phyloP scores from a whole-genome alignment of 176 grass and related monocot genomes.

The Triticum urartu region DNA sequence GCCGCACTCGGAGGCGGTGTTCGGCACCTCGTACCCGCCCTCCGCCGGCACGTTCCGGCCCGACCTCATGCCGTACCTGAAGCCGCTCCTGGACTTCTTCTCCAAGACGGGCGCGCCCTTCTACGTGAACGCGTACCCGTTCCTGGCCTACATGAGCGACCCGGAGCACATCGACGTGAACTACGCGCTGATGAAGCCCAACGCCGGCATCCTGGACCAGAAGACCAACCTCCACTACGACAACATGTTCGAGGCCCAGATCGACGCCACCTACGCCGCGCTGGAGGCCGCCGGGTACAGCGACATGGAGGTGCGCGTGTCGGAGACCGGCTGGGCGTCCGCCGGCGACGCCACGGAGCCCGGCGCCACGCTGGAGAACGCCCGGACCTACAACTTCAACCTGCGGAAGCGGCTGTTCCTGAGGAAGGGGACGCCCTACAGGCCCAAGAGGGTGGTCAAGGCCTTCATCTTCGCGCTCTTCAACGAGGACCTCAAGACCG shows the following conservation, averaged over 20 bases:
- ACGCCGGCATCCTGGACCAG: conserved; percentile 62
- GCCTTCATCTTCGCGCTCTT: conserved; percentile 93
- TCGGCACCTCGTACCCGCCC: conserved; percentile 84
- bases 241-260: conserved; percentile 97
- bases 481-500: conserved; percentile 78
- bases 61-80: conserved; percentile 59
- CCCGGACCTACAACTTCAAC: conserved; percentile 68
- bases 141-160: conserved; percentile 87
- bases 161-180: conserved; percentile 77
- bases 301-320: conserved; percentile 71
- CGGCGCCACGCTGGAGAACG: conserved; percentile 54
- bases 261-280: conserved; percentile 86
- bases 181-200: conserved; percentile 82
- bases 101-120: conserved; percentile 63
- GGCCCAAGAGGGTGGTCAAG: conserved; percentile 51
- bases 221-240: conserved; percentile 79
- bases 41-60: conserved; percentile 68
- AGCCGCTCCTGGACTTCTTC: conserved; percentile 81
- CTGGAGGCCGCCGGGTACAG: conserved; percentile 65
- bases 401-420: conserved; percentile 66
- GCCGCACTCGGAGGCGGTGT: conserved; percentile 81
- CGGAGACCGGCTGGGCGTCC: conserved; percentile 90
- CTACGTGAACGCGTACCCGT: conserved; percentile 92
- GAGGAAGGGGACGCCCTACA: conserved; percentile 73
- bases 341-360: conserved; percentile 59